These are phyloP conservation scores for Elaeis guineensis DNA, from an alignment of 176 grass and related monocot species.

Conservation along the genomic window DNA sequence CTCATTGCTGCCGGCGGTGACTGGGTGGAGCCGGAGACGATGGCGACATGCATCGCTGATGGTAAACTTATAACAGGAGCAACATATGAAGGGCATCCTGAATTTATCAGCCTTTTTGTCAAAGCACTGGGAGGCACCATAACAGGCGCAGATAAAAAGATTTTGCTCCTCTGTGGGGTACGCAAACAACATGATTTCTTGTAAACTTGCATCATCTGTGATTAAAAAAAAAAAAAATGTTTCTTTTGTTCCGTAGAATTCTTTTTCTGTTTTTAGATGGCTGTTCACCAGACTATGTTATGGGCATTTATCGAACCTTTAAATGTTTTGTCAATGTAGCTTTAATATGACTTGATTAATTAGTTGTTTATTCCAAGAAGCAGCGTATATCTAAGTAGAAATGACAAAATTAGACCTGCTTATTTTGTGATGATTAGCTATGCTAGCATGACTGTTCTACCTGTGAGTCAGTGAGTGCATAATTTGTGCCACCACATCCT, in stretches of 20 bases:
- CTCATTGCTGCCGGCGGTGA: slow-evolving; percentile 71
- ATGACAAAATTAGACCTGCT: too few species aligned
- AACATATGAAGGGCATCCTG: slow-evolving; percentile 60
- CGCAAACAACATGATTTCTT: slow-evolving; percentile 6
- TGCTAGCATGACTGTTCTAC: too few species aligned
- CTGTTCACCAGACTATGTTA: not conserved
- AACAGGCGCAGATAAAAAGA: slow-evolving; percentile 58
- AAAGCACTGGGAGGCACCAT: slow-evolving; percentile 76
- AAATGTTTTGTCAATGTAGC: too few species aligned
- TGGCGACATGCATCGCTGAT: slow-evolving; percentile 47
- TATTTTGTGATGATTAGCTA: too few species aligned
- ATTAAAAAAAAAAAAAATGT: too few species aligned
- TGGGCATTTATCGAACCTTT: too few species aligned
- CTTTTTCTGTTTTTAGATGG: not conserved
- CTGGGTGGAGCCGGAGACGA: slow-evolving; percentile 72
- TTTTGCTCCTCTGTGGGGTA: slow-evolving; percentile 95
- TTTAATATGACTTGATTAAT: too few species aligned
- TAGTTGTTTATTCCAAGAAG: too few species aligned
- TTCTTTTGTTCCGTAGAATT: not conserved
- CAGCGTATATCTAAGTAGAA: too few species aligned
- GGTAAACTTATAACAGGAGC: slow-evolving; percentile 61
- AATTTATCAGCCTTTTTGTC: slow-evolving; percentile 76
- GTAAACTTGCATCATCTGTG: too few species aligned
- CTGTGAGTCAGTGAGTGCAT: too few species aligned
- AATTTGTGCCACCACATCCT: too few species aligned